Evolutionary conservation across 1,284 basidiomycete species (phyloP), one percentile per base, ranked within the genome.

Genomic region (Apiotrichum veenhuisii): DNA sequence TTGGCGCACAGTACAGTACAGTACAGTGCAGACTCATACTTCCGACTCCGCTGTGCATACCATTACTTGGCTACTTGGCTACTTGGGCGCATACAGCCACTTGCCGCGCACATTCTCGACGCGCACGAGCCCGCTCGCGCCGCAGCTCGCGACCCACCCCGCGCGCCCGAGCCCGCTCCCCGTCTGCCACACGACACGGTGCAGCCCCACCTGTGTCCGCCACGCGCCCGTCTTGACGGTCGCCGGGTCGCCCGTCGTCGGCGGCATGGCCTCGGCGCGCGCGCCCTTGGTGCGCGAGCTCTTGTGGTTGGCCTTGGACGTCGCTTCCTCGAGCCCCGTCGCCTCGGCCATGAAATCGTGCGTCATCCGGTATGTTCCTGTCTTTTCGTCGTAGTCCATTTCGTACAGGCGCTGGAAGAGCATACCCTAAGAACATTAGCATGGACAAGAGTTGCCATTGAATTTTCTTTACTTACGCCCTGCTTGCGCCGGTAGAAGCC

Each of bases 331-430:
- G 14, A 54, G 50, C 2, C 40, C 52, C 4, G 65, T 52, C 58
- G 87, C 87, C 74, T 85, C 82, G 0, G 92, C 91, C 3, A 87
- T 72, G 64, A 93, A 86, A 37, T 84, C 83, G 61, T 97, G 92
- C 9, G 91, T 77, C 86, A 96, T 90, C 23, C 91, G 80, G 67
- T 84, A 90, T 59, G 89, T 84, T 30, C 83, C 82, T 0, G 82
- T 82, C 18, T 81, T 82, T 23, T 85, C 83, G 67, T 84, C 89
- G 67, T 89, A 91, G 76, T 96, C 93, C 51, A 97, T 80, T 66
- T 90, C 88, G 68, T 85, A 96, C 15, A 94, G 80, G 63, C 85
- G 87, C 68, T 91, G 86, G 17, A 83, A 80, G 51, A 89, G 83
- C 66, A 89, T 84, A 0, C 87, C 87, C 88, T 91, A 62, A 11